Evolutionary conservation across 345 rosid genomes (phyloP).

Genomic region (Melaleuca quinquenervia): DNA sequence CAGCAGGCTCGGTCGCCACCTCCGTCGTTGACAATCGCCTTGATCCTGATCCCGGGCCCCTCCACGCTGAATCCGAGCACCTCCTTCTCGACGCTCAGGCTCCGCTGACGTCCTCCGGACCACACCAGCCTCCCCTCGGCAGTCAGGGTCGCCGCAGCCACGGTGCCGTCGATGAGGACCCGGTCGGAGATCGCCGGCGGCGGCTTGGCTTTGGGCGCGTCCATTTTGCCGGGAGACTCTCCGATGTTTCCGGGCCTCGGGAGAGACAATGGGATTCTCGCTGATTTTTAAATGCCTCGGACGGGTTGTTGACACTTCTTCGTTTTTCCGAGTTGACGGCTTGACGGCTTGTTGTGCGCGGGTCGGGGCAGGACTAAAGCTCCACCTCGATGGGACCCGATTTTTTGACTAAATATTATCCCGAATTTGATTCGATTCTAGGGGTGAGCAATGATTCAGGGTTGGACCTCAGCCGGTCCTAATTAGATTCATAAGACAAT

Average conservation of each 20-base stretch:
- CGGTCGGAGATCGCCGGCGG: background rate
- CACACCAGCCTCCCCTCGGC: slow-evolving; percentile 46
- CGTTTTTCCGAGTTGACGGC: too few species aligned
- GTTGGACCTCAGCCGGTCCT: too few species aligned
- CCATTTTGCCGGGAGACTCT: background rate
- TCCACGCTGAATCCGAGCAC: slow-evolving; percentile 61
- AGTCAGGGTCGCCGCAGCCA: slow-evolving; percentile 30
- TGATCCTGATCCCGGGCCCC: slow-evolving; percentile 43
- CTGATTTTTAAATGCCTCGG: background rate
- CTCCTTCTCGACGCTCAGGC: slow-evolving; percentile 36
- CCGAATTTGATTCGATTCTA: too few species aligned
- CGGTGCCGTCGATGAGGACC: slow-evolving; percentile 32
- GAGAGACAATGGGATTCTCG: background rate
- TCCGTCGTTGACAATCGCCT: slow-evolving; percentile 22
- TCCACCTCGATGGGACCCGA: too few species aligned
- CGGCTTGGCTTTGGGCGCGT: background rate
- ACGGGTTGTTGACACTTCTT: background rate
- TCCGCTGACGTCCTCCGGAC: slow-evolving; percentile 27
- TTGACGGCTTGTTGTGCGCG: too few species aligned
- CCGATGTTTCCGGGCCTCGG: background rate
- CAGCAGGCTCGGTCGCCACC: slow-evolving; percentile 48
- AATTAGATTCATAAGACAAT: too few species aligned
- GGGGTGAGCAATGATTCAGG: too few species aligned
- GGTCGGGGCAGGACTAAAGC: too few species aligned
- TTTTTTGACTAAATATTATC: too few species aligned